A percentile compares a stretch with the other conserved stretches of the same genome.
Conservation (phyloP, 176 grass and related monocot genomes). For the Poa annua region DNA sequence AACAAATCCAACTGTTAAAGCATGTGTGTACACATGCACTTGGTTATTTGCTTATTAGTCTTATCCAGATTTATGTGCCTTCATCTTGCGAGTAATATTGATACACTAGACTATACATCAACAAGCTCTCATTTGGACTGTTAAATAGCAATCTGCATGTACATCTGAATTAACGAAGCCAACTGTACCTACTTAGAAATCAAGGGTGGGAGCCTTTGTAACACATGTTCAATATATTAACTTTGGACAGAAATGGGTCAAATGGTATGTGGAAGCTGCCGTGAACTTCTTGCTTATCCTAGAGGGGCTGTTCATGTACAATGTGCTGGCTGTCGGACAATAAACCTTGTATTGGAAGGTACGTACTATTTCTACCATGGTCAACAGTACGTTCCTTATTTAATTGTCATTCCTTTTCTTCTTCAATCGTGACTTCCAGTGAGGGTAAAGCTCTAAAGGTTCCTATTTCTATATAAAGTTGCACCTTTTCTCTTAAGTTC, state of each 20-base stretch:
- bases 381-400: constrained; percentile 11
- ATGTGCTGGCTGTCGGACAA: constrained; percentile 69
- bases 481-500: neutral
- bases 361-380: constrained; percentile 19
- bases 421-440: constrained; percentile 10
- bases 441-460: neutral
- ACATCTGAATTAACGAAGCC: constrained; percentile 23
- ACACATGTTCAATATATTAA: constrained; percentile 17
- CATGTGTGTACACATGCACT: neutral
- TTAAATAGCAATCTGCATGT: constrained; percentile 4
- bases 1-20: neutral
- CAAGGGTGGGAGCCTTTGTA: neutral
- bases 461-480: constrained; percentile 6
- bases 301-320: constrained; percentile 66
- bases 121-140: neutral
- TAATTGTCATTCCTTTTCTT: constrained; percentile 27
- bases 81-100: constrained; percentile 20
- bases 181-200: constrained; percentile 29
- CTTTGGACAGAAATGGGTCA: constrained; percentile 80
- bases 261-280: constrained; percentile 82
- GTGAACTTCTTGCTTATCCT: constrained; percentile 72
- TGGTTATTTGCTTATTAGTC: constrained; percentile 22
- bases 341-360: constrained; percentile 92
- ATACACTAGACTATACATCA: constrained; percentile 7
- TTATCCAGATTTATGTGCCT: constrained; percentile 3